Evolutionary conservation across 805 yeast species (phyloP), one percentile per base, ranked within the genome.

Genomic region (Clavispora vitiphila): DNA sequence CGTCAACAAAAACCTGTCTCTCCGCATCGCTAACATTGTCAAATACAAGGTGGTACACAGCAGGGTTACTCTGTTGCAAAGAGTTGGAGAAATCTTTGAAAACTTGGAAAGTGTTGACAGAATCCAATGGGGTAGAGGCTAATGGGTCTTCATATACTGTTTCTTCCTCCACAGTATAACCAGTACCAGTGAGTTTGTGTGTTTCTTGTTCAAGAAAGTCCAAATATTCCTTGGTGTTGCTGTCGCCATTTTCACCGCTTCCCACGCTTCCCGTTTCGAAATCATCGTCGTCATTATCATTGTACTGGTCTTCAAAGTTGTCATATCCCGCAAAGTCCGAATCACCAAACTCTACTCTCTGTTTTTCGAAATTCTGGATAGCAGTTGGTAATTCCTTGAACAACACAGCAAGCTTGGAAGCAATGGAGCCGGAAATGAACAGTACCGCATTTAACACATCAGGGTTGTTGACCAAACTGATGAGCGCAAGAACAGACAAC

Each of bases 301-400:
- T 37, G 18, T 37, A 42, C 20, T 34, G 18, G 18, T 27, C 26
- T 20, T 30, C 39, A 16, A 37, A 30, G 18, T 41, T 43, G 27
- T 40, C 51, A 15, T 49, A 37, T 18, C 40, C 37, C 10, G 21
- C 46, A 47, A 49, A 57, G 41, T 63, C 71, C 8, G 61, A 53
- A 8, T 50, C 55, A 39, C 56, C 71, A 50, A 74, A 85, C 38
- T 75, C 77, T 50, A 74, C 76, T 44, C 88, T 72, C 53, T 77
- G 76, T 53, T 75, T 80, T 42, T 81, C 90, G 49, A 86, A 67
- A 15, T 73, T 70, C 39, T 72, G 74, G 30, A 86, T 74, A 0
- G 97, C 96, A 1, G 56, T 66, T 2, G 98, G 97, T 35, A 88
- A 70, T 38, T 72, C 73, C 16, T 70, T 75, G 41, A 89, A 60